Evolutionary conservation across 163 green algal species (phyloP), one percentile per base, ranked within the genome.

Genomic region (Coccomyxa subellipsoidea): DNA sequence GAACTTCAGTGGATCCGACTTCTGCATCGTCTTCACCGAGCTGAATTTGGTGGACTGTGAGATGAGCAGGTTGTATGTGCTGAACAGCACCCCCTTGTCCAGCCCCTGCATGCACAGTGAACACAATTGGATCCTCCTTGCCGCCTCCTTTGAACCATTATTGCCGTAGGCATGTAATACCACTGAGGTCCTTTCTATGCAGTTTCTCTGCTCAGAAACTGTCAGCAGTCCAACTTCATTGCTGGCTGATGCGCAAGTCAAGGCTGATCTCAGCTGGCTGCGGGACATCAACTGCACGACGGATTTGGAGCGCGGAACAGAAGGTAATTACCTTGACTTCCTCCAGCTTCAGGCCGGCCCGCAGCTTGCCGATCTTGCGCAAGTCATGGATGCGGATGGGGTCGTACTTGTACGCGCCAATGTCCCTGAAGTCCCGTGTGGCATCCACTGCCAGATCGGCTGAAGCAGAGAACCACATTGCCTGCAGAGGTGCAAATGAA

Each of bases 11-110:
- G 47, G 47, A 18, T 59, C 23, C 5, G 47, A 12, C 66, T 36
- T 73, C 66, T 73, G 29, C n/a, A 34, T 27, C 6, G 21, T n/a
- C 66, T 36, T n/a, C 31, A 34, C 32, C 66, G 4, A 25, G 10
- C 29, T 77, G n/a, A 77, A 8, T 8, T 39, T 77, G 10, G 70
- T 77, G 70, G 70, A 40, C 21, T 47, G 18, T 29, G 75, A 53
- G 27, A 88, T 90, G 34, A 92, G 89, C 76, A 92, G 69, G 69
- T 88, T 84, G 78, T 93, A 93, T 1, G 88, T 93, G 66, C 54
- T 82, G 82, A 93, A 93, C 21, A 93, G 77, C 35, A 93, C 87
- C 38, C 89, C 89, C 7, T 69, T 85, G 31, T 89, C 81, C 70
- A 85, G 79, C 36, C 47, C 54, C 10, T 72, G 69, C 23, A 86